Conservation (phyloP, 2,329 filamentous ascomycete genomes). For the Intubia oerlemansii region DNA sequence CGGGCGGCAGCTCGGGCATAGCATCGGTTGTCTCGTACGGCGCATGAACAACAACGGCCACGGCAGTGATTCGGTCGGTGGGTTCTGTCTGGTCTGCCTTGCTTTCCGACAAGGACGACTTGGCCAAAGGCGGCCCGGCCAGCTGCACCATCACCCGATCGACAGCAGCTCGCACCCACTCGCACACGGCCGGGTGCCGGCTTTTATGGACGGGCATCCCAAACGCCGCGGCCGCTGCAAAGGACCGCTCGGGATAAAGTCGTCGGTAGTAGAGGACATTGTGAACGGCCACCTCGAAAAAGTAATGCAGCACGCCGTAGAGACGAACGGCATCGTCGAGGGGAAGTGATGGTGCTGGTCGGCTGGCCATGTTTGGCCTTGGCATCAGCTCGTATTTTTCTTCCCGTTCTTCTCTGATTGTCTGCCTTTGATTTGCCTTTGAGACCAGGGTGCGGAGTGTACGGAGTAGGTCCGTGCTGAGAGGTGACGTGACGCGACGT, state of each 20-base stretch:
- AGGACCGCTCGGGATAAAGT: slow-evolving; percentile 60
- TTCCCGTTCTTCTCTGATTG: neutral
- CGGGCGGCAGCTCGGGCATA: slow-evolving; percentile 8
- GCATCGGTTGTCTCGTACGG: slow-evolving; percentile 2
- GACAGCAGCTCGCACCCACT: slow-evolving; percentile 68
- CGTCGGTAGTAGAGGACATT: slow-evolving; percentile 65
- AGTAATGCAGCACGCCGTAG: slow-evolving; percentile 51
- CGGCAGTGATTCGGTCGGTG: slow-evolving; percentile 3
- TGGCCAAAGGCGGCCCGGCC: slow-evolving; percentile 22
- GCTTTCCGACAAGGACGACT: neutral
- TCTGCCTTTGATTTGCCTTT: too few relatives aligned
- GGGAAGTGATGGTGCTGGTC: slow-evolving; percentile 1
- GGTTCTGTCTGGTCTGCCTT: neutral
- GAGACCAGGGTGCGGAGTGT: too few relatives aligned
- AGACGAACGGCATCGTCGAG: slow-evolving; percentile 25
- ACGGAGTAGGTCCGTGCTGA: too few relatives aligned
- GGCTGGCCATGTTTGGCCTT: too few relatives aligned
- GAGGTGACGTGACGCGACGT: too few relatives aligned
- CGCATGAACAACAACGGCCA: slow-evolving; percentile 7
- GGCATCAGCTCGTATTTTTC: neutral
- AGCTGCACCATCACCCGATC: slow-evolving; percentile 51
- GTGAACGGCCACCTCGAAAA: slow-evolving; percentile 67
- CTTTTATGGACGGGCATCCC: slow-evolving; percentile 71
- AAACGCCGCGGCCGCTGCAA: slow-evolving; percentile 61
- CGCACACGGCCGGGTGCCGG: slow-evolving; percentile 66